Conservation (phyloP, 1,284 basidiomycete genomes). For the Lignosus rhinocerotis region DNA sequence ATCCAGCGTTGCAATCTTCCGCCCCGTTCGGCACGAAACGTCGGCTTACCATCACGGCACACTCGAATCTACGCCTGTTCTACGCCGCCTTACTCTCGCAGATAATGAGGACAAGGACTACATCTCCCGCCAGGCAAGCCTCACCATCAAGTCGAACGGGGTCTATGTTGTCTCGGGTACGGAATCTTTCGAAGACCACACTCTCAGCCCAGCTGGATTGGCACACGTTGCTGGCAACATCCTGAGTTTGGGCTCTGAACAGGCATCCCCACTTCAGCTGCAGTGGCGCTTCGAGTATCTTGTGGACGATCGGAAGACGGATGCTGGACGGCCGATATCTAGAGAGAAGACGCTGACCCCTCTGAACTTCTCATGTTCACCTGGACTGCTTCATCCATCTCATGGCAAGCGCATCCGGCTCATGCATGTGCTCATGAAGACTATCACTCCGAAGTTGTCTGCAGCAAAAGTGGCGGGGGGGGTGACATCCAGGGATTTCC, state of each 20-base stretch:
- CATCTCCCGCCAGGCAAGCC: slow-evolving; percentile 67
- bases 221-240: slow-evolving; percentile 1
- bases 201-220: slow-evolving; percentile 22
- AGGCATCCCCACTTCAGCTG: slow-evolving; percentile 38
- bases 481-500: too few species aligned
- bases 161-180: slow-evolving; percentile 71
- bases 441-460: slow-evolving; percentile 54
- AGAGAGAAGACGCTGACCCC: slow-evolving; percentile 75
- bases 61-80: slow-evolving; percentile 65
- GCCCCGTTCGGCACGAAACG: slow-evolving; percentile 53
- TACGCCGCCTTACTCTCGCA: slow-evolving; percentile 65
- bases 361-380: slow-evolving; percentile 72
- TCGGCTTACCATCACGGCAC: slow-evolving; percentile 73
- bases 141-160: slow-evolving; percentile 66
- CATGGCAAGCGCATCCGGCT: slow-evolving; percentile 65
- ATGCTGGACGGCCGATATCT: slow-evolving; percentile 42
- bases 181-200: slow-evolving; percentile 44
- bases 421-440: slow-evolving; percentile 71
- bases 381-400: slow-evolving; percentile 58
- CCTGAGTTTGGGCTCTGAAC: slow-evolving; percentile 1
- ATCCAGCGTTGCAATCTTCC: slow-evolving; percentile 59
- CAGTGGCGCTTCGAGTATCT: slow-evolving; percentile 79
- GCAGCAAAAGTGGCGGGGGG: slow-evolving; percentile 50
- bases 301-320: slow-evolving; percentile 41
- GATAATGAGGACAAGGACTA: slow-evolving; percentile 69